Conservation (phyloP, 495 filamentous ascomycete species). For the Halenospora varia region DNA sequence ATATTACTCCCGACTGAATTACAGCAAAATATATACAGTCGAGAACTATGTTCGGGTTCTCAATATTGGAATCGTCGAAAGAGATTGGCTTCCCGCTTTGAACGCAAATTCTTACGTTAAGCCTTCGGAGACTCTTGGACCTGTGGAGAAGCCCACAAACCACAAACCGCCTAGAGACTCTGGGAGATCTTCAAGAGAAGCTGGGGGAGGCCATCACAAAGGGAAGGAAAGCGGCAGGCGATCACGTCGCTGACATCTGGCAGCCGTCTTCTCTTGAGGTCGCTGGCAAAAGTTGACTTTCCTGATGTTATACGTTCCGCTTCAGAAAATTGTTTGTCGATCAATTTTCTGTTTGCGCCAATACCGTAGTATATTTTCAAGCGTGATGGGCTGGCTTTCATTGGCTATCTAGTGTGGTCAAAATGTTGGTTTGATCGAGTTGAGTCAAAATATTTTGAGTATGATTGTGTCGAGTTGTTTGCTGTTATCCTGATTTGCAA, state of each 20-base stretch:
- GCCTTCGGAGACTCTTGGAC: neutral
- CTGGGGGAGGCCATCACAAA: neutral
- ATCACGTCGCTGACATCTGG: neutral
- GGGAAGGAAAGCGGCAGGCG: neutral
- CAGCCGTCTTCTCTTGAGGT: no score
- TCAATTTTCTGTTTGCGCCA: no score
- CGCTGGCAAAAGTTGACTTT: no score
- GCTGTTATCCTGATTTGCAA: no score
- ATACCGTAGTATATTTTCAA: no score
- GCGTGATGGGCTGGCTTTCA: no score
- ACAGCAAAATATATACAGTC: slow-evolving; percentile 24
- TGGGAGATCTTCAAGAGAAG: neutral
- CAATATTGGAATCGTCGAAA: slow-evolving; percentile 15
- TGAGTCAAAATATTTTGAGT: no score
- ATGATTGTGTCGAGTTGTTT: no score
- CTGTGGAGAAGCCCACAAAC: neutral
- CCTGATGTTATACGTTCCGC: neutral
- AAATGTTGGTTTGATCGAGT: no score
- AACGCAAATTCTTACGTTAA: slow-evolving; percentile 2
- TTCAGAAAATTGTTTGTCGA: neutral
- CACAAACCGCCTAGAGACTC: neutral
- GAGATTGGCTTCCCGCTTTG: neutral
- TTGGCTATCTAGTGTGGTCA: no score
- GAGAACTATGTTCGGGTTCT: slow-evolving; percentile 17
- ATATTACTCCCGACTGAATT: slow-evolving; percentile 13